Evolutionary conservation across 495 filamentous ascomycete genomes (phyloP).

Genomic region (Thermothielavioides terrestris): DNA sequence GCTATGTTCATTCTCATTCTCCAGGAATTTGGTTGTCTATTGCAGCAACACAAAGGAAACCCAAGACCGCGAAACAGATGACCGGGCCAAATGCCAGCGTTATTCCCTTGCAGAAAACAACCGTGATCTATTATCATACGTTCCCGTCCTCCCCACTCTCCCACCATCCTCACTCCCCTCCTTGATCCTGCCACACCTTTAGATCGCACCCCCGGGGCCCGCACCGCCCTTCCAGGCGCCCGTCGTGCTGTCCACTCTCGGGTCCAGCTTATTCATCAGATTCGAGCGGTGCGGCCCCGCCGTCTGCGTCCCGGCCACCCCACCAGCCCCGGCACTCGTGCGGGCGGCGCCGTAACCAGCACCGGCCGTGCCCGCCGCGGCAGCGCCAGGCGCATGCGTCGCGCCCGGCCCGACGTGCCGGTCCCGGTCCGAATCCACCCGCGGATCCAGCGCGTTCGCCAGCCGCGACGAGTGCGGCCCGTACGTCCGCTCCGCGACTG

Average conservation of each 20-base stretch:
- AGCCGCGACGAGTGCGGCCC: constrained; percentile 29
- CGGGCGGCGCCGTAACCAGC: background rate
- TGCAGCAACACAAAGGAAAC: too few relatives aligned
- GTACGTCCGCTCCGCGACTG: constrained; percentile 28
- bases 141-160: background rate
- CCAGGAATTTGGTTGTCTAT: too few relatives aligned
- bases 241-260: constrained; percentile 34
- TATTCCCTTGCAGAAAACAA: background rate
- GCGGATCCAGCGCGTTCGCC: constrained; percentile 41
- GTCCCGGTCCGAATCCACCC: constrained; percentile 20
- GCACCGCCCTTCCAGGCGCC: constrained; percentile 3
- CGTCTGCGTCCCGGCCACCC: constrained; percentile 25
- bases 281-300: constrained; percentile 44
- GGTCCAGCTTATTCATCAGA: constrained; percentile 44
- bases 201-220: background rate
- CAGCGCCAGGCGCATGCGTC: background rate
- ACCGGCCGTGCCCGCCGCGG: background rate
- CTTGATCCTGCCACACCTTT: background rate
- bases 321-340: constrained; percentile 18
- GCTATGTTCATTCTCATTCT: background rate
- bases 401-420: background rate
- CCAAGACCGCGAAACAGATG: too few relatives aligned
- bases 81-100: background rate
- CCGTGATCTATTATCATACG: background rate
- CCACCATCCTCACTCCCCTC: background rate